A percentile compares a stretch with the other conserved stretches of the same genome.
Conservation (phyloP, 306 rosid genomes). For the Nissolia schottii region DNA sequence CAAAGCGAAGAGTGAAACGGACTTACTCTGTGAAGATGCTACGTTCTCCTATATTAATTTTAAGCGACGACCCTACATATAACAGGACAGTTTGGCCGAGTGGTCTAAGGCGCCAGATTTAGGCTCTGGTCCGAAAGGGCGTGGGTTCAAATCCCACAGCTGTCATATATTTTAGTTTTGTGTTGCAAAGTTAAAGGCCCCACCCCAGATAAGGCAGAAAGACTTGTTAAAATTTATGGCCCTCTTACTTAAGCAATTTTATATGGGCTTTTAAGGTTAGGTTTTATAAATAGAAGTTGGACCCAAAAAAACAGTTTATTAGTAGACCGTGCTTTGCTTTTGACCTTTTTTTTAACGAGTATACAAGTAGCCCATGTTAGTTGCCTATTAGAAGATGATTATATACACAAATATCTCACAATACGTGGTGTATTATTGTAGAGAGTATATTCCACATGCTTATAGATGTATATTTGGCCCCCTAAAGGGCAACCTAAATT, state of each 20-base stretch:
- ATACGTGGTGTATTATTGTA: neutral
- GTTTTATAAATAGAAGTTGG: no score
- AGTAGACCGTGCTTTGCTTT: no score
- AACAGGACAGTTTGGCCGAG: slow-evolving; percentile 26
- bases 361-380: no score
- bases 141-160: slow-evolving; percentile 52
- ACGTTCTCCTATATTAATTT: no score
- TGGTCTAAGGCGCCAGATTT: slow-evolving; percentile 37
- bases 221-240: neutral
- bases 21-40: no score
- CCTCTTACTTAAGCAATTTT: neutral
- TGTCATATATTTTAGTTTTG: neutral
- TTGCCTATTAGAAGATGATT: neutral
- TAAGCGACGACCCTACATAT: no score
- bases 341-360: no score
- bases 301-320: no score
- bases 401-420: neutral
- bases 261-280: neutral
- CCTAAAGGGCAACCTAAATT: no score
- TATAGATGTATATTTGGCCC: neutral
- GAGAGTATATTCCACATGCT: neutral
- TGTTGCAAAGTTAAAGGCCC: neutral
- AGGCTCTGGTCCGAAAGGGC: slow-evolving; percentile 50
- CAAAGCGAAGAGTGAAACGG: no score
- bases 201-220: neutral